phyloP scores from a whole-genome alignment of 75 land plant species.

The Picea glauca region DNA sequence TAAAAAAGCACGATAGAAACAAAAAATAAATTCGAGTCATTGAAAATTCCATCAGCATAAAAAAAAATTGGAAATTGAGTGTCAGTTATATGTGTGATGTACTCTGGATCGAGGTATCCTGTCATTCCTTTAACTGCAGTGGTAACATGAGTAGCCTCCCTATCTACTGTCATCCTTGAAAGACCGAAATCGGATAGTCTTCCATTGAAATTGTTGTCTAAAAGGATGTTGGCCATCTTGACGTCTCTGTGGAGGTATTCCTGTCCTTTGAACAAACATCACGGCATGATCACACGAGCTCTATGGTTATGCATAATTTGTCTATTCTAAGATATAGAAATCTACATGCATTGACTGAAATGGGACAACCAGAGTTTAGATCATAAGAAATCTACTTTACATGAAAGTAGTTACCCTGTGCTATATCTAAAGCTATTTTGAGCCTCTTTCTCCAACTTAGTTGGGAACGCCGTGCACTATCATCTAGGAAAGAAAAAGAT shows the following conservation, averaged over 20 bases:
- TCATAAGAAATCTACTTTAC: too few relatives aligned
- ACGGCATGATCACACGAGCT: background rate
- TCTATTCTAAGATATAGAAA: too few relatives aligned
- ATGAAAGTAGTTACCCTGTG: background rate
- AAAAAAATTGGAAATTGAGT: too few relatives aligned
- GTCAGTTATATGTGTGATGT: too few relatives aligned
- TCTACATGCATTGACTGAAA: too few relatives aligned
- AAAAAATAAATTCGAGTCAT: too few relatives aligned
- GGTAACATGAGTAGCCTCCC: background rate
- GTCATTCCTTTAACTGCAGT: slow-evolving; percentile 3
- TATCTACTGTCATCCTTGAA: slow-evolving; percentile 8
- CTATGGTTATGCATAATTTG: too few relatives aligned
- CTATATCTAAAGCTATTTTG: background rate
- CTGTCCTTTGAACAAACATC: background rate
- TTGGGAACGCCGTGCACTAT: background rate
- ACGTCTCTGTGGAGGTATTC: slow-evolving; percentile 17
- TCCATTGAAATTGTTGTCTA: background rate
- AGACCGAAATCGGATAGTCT: slow-evolving; percentile 11
- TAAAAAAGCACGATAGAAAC: too few relatives aligned
- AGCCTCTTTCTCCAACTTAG: background rate
- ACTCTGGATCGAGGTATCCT: slow-evolving; percentile 13
- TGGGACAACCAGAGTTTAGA: too few relatives aligned
- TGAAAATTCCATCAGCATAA: too few relatives aligned
- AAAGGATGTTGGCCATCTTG: slow-evolving; percentile 11
- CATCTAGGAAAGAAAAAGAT: background rate